Percentiles rank a stretch among this genome's conserved stretches.
Evolutionary conservation across 1,284 basidiomycete genomes (phyloP).

Genomic region (Cerrena zonata): DNA sequence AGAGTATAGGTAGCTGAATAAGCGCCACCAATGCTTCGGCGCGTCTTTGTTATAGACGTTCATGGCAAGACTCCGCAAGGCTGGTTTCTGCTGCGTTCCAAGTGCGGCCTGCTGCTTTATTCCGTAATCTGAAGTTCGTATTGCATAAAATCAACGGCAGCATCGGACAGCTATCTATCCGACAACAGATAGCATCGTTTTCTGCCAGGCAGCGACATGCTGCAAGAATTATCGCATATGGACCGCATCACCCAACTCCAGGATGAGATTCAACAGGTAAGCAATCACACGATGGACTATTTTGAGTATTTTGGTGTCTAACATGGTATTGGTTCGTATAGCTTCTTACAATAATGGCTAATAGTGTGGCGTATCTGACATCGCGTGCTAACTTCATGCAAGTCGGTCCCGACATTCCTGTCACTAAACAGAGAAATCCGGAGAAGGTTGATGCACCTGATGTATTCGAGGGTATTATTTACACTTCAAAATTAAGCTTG

Average conservation of each 20-base stretch:
- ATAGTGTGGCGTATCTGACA: slow-evolving; percentile 68
- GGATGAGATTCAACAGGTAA: slow-evolving; percentile 78
- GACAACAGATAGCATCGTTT: background rate
- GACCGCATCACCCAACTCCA: slow-evolving; percentile 84
- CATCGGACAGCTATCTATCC: background rate
- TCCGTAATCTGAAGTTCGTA: background rate
- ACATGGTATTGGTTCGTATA: slow-evolving; percentile 23
- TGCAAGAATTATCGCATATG: slow-evolving; percentile 82
- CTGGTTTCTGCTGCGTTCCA: background rate
- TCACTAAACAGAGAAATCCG: slow-evolving; percentile 67
- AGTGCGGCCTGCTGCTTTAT: background rate
- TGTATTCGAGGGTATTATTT: slow-evolving; percentile 60
- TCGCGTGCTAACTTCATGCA: slow-evolving; percentile 67
- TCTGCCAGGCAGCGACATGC: slow-evolving; percentile 54
- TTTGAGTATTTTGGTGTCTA: background rate
- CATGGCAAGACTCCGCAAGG: background rate
- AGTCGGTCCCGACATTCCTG: slow-evolving; percentile 64
- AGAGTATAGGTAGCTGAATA: background rate
- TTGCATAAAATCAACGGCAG: background rate
- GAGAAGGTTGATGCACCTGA: slow-evolving; percentile 68
- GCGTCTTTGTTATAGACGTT: background rate
- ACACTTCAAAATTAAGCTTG: too few species aligned
- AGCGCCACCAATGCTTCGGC: background rate
- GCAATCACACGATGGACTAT: slow-evolving; percentile 13
- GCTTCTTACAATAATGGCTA: slow-evolving; percentile 80